Conservation (phyloP, 2,329 filamentous ascomycete genomes). For the Epichloe bromicola region DNA sequence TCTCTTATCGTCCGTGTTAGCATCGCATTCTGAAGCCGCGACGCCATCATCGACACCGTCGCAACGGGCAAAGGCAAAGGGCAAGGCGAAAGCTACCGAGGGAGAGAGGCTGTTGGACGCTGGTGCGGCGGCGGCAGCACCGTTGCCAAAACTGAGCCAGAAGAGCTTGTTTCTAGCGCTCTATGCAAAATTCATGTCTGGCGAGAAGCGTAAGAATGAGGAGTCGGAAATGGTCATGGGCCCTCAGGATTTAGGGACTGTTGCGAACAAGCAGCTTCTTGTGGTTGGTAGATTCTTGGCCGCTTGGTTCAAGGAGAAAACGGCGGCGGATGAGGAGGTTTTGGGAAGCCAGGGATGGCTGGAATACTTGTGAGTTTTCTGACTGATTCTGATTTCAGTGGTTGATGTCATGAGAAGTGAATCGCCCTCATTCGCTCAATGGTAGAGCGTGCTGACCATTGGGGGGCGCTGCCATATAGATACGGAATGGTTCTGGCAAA, state of each 20-base stretch:
- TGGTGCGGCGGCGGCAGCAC: constrained; percentile 4
- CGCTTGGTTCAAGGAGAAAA: constrained; percentile 63
- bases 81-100: constrained; percentile 33
- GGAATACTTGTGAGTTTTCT: constrained; percentile 52
- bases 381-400: no score
- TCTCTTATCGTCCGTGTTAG: constrained; percentile 54
- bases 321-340: constrained; percentile 41
- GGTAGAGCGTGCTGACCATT: not conserved
- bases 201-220: constrained; percentile 92
- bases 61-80: constrained; percentile 49
- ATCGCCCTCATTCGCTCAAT: no score
- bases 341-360: constrained; percentile 76
- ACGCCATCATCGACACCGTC: constrained; percentile 19
- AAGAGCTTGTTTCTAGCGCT: constrained; percentile 85
- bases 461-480: constrained; percentile 17
- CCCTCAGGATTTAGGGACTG: constrained; percentile 74
- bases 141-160: constrained; percentile 57
- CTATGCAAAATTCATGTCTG: constrained; percentile 84
- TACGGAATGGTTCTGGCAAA: constrained; percentile 86
- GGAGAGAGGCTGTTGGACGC: constrained; percentile 10
- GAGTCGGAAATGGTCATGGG: constrained; percentile 96
- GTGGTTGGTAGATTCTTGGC: constrained; percentile 64
- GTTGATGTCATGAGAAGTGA: no score
- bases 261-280: constrained; percentile 73
- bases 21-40: constrained; percentile 28